Conservation (phyloP, 2,329 filamentous ascomycete species). For the Sporothrix euskadiensis region DNA sequence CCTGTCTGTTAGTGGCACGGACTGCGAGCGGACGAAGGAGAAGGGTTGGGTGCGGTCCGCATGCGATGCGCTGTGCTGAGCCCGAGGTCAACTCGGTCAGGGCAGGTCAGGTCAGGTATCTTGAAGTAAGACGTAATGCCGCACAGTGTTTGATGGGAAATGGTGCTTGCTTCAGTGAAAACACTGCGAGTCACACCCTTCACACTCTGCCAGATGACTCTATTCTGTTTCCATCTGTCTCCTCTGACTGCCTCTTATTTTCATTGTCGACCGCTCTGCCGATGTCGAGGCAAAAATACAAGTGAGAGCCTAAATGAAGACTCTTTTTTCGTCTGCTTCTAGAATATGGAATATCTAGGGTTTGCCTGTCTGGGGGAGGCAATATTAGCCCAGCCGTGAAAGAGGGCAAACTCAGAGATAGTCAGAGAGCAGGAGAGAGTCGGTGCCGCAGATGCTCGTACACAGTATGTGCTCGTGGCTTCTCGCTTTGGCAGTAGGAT, state of each 20-base stretch:
- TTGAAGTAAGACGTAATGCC: no score
- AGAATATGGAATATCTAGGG: conserved; percentile 1
- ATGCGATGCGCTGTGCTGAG: background rate
- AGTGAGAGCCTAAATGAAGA: background rate
- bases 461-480: background rate
- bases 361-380: background rate
- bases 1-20: background rate
- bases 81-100: background rate
- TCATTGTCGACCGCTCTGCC: background rate
- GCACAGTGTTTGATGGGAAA: background rate
- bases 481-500: background rate
- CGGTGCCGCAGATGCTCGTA: background rate
- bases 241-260: background rate
- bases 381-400: background rate
- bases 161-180: background rate
- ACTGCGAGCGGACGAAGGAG: background rate
- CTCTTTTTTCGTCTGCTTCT: background rate
- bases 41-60: background rate
- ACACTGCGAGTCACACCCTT: background rate
- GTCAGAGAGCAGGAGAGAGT: background rate
- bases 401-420: background rate
- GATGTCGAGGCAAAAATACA: background rate
- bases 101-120: background rate
- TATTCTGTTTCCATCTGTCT: background rate
- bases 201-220: background rate